Evolutionary conservation across 139 green algal genomes (phyloP).

Genomic region (Chlamydomonas eustigma): DNA sequence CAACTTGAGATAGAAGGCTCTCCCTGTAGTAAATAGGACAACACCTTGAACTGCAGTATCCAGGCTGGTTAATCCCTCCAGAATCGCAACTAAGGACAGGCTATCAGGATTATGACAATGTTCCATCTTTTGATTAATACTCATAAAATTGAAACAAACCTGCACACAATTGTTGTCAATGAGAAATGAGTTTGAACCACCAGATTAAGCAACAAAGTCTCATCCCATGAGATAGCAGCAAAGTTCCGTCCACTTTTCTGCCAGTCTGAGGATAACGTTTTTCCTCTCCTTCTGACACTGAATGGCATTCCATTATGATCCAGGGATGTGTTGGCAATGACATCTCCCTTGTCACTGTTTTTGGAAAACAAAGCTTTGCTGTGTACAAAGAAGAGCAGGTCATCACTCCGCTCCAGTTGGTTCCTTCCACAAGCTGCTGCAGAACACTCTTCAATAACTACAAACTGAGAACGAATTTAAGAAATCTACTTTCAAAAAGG

Average conservation of each 20-base stretch:
- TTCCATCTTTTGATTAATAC: not conserved
- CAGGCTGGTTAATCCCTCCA: not conserved
- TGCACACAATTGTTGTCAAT: conserved; percentile 50
- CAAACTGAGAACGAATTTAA: too few species aligned
- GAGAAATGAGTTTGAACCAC: conserved; percentile 59
- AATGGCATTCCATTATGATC: not conserved
- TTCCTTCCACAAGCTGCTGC: too few species aligned
- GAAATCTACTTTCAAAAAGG: too few species aligned
- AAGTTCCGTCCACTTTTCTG: conserved; percentile 27
- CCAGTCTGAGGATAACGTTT: conserved; percentile 38
- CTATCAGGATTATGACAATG: too few species aligned
- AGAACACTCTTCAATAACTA: too few species aligned
- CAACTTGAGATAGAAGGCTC: not conserved
- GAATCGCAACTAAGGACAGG: not conserved
- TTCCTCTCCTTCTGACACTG: not conserved
- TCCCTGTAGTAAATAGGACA: not conserved
- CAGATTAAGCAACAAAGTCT: conserved; percentile 62
- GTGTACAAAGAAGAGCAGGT: conserved; percentile 13
- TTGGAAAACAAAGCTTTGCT: not conserved
- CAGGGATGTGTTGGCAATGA: not conserved
- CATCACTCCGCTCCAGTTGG: not conserved
- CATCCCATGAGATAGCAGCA: conserved; percentile 48
- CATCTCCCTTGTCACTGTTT: too few species aligned
- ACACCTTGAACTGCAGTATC: not conserved
- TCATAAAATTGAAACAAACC: conserved; percentile 12